phyloP scores from a whole-genome alignment of 495 filamentous ascomycete species.

The Aspergillus diversus region DNA sequence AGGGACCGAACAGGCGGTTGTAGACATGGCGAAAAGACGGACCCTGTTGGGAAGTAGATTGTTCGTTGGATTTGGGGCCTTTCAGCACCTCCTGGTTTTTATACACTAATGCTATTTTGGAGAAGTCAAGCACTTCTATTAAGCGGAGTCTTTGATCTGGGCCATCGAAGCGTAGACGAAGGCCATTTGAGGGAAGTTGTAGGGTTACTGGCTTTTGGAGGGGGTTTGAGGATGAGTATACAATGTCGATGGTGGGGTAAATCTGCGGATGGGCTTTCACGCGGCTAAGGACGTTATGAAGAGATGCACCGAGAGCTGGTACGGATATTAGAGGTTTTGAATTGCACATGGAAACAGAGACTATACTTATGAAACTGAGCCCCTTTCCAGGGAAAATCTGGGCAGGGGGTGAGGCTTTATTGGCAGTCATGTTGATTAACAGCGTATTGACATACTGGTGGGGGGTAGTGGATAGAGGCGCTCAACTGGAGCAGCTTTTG shows the following conservation, averaged over 20 bases:
- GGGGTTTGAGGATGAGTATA: constrained; percentile 71
- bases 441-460: constrained; percentile 21
- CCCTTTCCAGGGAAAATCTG: constrained; percentile 77
- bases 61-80: constrained; percentile 51
- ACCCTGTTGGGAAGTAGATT: constrained; percentile 52
- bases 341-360: constrained; percentile 19
- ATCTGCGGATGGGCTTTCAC: constrained; percentile 81
- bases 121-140: constrained; percentile 89
- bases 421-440: constrained; percentile 49
- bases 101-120: constrained; percentile 79
- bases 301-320: constrained; percentile 80
- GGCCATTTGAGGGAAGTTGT: constrained; percentile 77
- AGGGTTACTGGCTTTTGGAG: constrained; percentile 73
- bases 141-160: constrained; percentile 88
- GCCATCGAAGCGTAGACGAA: constrained; percentile 91
- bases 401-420: constrained; percentile 50
- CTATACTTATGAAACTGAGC: constrained; percentile 76
- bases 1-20: constrained; percentile 85
- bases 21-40: constrained; percentile 92
- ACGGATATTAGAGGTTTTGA: constrained; percentile 28
- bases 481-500: background rate
- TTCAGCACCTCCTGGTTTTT: constrained; percentile 85
- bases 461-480: constrained; percentile 17
- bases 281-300: constrained; percentile 83
- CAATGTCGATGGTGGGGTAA: constrained; percentile 81